Conservation (phyloP, 2,329 filamentous ascomycete species). For the Sporothrix variecibatus region DNA sequence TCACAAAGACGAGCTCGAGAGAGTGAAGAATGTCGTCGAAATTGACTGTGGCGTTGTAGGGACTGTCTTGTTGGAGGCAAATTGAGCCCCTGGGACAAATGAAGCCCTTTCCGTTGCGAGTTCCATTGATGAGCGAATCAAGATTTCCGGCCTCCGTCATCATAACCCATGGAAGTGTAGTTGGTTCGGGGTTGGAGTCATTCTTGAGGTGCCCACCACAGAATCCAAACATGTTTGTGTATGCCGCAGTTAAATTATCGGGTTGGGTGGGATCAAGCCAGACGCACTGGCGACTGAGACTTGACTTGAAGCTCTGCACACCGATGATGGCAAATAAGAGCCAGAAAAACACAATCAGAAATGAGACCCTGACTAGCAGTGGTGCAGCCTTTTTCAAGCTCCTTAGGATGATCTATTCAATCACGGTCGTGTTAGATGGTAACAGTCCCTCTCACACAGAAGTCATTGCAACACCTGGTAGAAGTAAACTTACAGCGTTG, state of each 20-base stretch:
- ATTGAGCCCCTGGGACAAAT: slow-evolving; percentile 81
- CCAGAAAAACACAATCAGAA: slow-evolving; percentile 97
- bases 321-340: slow-evolving; percentile 94
- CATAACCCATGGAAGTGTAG: slow-evolving; percentile 64
- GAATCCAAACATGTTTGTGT: slow-evolving; percentile 68
- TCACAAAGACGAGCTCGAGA: slow-evolving; percentile 90
- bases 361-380: slow-evolving; percentile 86
- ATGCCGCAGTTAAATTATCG: slow-evolving; percentile 57
- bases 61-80: slow-evolving; percentile 78
- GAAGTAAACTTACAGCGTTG: slow-evolving; percentile 69
- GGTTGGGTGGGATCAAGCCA: slow-evolving; percentile 69
- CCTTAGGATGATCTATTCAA: slow-evolving; percentile 74
- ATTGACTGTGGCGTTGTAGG: slow-evolving; percentile 81
- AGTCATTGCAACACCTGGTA: too few species aligned
- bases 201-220: slow-evolving; percentile 81
- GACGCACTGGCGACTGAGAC: slow-evolving; percentile 73
- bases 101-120: slow-evolving; percentile 72
- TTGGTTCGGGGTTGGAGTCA: slow-evolving; percentile 51
- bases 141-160: slow-evolving; percentile 42
- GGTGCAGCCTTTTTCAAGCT: slow-evolving; percentile 96
- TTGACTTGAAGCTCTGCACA: slow-evolving; percentile 92
- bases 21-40: slow-evolving; percentile 96
- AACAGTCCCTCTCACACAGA: too few species aligned
- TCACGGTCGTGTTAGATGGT: neutral
- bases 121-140: slow-evolving; percentile 52